phyloP scores from a whole-genome alignment of 805 yeast species.

The Babjeviella inositovora region DNA sequence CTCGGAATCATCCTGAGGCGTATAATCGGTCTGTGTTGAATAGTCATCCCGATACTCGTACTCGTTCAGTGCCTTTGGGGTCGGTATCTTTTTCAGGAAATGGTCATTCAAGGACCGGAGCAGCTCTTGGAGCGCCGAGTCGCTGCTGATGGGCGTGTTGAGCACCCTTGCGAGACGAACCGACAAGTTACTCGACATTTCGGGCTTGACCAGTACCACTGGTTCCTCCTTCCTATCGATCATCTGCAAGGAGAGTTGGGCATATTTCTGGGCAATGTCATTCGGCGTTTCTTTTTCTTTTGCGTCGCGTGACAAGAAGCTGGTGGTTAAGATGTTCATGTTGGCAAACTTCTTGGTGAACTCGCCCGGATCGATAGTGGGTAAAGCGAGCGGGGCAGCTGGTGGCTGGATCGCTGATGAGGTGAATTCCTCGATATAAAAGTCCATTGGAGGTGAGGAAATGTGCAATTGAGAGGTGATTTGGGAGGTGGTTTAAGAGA shows the following conservation, averaged over 20 bases:
- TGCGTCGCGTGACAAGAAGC: constrained; percentile 2
- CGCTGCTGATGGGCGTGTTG: constrained; percentile 23
- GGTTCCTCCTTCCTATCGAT: constrained; percentile 5
- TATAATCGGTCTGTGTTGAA: constrained; percentile 3
- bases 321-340: constrained; percentile 8
- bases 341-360: constrained; percentile 17
- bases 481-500: too few species aligned
- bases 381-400: too few species aligned
- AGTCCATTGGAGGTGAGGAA: too few species aligned
- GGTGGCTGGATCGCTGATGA: too few species aligned
- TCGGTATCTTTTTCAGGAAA: constrained; percentile 12
- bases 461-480: too few species aligned
- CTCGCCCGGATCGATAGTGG: too few species aligned
- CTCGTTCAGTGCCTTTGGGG: constrained; percentile 11
- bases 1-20: constrained; percentile 10
- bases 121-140: constrained; percentile 14
- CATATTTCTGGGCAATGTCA: constrained; percentile 26
- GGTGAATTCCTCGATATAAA: too few species aligned
- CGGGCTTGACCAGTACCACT: constrained; percentile 1
- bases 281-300: constrained; percentile 2
- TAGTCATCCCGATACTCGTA: constrained; percentile 3
- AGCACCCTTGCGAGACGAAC: constrained; percentile 32
- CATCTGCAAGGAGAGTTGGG: constrained; percentile 23
- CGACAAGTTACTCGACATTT: constrained; percentile 11
- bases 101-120: constrained; percentile 12